These are phyloP conservation scores for Bonia amplexicaulis DNA, from an alignment of 176 grass and related monocot genomes.

Conservation along the genomic window DNA sequence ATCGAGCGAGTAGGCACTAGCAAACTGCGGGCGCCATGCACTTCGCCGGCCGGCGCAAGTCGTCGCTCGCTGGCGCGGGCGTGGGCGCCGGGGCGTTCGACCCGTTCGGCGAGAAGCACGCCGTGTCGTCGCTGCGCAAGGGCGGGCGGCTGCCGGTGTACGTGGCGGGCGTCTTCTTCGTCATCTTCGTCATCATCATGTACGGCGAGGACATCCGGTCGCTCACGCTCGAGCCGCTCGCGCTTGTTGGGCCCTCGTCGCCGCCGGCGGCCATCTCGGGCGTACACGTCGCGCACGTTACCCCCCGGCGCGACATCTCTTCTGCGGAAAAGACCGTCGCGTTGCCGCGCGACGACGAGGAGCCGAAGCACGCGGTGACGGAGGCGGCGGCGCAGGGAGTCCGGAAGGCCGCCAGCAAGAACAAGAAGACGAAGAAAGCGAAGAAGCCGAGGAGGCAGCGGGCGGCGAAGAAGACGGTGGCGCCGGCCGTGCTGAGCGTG, in stretches of 20 bases:
- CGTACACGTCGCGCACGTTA: not conserved
- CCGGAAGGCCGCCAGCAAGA: not conserved
- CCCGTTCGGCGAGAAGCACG: constrained; percentile 22
- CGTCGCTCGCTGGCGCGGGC: constrained; percentile 18
- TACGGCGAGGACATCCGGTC: constrained; percentile 70
- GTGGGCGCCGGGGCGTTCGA: constrained; percentile 1
- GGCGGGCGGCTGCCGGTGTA: constrained; percentile 51
- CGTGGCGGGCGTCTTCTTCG: constrained; percentile 42
- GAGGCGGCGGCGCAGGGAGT: not conserved
- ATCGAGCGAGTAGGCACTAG: not conserved
- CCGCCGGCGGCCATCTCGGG: not conserved
- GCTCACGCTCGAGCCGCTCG: constrained; percentile 32
- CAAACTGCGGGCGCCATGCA: constrained; percentile 28
- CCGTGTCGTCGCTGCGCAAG: constrained; percentile 31
- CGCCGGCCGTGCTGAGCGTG: constrained; percentile 37
- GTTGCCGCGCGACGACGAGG: constrained; percentile 6
- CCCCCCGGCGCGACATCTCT: constrained; percentile 23
- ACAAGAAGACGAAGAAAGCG: not conserved
- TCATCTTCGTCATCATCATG: constrained; percentile 57
- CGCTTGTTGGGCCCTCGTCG: not conserved
- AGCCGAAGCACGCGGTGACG: not conserved
- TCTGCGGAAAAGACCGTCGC: not conserved
- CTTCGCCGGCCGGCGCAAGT: constrained; percentile 47
- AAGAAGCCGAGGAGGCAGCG: constrained; percentile 12
- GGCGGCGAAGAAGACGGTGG: constrained; percentile 38